phyloP scores from a whole-genome alignment of 2,329 filamentous ascomycete species.

The Penicillium janthinellum region DNA sequence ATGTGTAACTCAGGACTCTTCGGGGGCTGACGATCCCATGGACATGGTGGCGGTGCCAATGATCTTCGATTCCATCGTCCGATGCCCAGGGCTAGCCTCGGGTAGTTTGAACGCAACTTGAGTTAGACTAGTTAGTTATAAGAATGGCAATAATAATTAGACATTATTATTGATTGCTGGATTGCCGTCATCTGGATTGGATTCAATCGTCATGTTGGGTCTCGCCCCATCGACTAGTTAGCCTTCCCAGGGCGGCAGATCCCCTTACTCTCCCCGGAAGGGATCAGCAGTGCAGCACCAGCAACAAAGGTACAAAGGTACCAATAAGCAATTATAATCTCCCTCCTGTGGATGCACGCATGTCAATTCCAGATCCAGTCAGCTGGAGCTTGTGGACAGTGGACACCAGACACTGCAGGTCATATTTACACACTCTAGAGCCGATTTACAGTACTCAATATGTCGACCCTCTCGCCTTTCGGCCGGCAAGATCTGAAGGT shows the following conservation, averaged over 20 bases:
- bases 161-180: not conserved
- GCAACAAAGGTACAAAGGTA: not conserved
- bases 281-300: not conserved
- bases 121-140: not conserved
- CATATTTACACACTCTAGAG: not conserved
- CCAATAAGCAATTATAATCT: not conserved
- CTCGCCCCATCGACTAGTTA: not conserved
- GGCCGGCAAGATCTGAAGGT: not conserved
- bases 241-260: slow-evolving; percentile 1
- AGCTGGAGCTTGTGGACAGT: not conserved
- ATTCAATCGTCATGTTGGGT: not conserved
- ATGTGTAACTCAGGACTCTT: slow-evolving; percentile 30
- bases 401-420: no score
- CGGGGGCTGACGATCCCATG: slow-evolving; percentile 27
- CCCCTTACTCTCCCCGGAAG: slow-evolving; percentile 17
- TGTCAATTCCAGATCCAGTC: slow-evolving; percentile 1
- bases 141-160: not conserved
- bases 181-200: not conserved
- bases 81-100: not conserved
- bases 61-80: no score
- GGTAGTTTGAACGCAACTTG: not conserved
- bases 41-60: slow-evolving; percentile 18
- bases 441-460: not conserved
- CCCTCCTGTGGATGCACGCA: not conserved
- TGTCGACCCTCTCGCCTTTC: not conserved